Evolutionary conservation across 805 yeast genomes (phyloP).

Genomic region (Lachancea dasiensis): DNA sequence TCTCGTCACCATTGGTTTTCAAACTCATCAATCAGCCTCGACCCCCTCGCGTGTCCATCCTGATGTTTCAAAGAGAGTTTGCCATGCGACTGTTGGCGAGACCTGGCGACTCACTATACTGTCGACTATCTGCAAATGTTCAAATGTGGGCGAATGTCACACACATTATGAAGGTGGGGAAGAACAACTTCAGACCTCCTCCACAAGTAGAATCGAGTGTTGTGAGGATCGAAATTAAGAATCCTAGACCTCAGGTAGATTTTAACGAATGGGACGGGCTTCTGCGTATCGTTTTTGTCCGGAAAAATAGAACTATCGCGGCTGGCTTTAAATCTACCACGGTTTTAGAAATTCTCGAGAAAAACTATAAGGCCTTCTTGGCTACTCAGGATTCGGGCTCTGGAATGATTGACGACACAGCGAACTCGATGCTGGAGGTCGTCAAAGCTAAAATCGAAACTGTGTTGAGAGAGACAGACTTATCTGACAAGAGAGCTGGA

Average conservation of each 20-base stretch:
- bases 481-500: constrained; percentile 81
- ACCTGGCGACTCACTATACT: constrained; percentile 93
- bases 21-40: constrained; percentile 82
- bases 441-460: constrained; percentile 66
- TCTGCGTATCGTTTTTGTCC: constrained; percentile 80
- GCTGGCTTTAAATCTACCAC: constrained; percentile 87
- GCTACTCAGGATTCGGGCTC: constrained; percentile 41
- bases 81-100: constrained; percentile 89
- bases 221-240: constrained; percentile 85
- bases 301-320: constrained; percentile 87
- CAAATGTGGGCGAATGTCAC: constrained; percentile 99
- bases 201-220: constrained; percentile 98
- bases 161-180: constrained; percentile 97
- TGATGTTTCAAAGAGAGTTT: constrained; percentile 97
- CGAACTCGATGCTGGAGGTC: constrained; percentile 34
- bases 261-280: constrained; percentile 97
- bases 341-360: constrained; percentile 73
- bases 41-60: constrained; percentile 91
- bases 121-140: constrained; percentile 91
- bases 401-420: constrained; percentile 38
- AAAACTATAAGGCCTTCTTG: constrained; percentile 78
- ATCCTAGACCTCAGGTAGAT: constrained; percentile 90
- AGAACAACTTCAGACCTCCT: constrained; percentile 94
- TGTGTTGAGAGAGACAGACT: constrained; percentile 74
- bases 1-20: constrained; percentile 93